Percentiles rank a stretch among this genome's conserved stretches.
phyloP scores from a whole-genome alignment of 352 stramenopile species.

The Pythium sukuiense region DNA sequence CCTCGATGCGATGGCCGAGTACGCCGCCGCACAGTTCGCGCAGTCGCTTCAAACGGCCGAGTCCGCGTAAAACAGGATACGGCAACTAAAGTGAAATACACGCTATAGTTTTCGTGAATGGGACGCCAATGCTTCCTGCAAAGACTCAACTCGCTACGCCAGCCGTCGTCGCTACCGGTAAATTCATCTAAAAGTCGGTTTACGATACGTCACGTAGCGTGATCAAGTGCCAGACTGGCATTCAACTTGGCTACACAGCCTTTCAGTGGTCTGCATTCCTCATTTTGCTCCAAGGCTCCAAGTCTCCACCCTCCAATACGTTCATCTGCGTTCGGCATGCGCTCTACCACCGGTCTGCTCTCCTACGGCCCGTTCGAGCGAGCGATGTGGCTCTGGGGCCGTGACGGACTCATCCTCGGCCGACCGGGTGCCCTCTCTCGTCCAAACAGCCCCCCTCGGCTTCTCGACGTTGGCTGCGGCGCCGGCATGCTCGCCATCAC shows the following conservation, averaged over 20 bases:
- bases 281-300: not conserved
- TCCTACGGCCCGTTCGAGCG: conserved; percentile 8
- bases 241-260: no score
- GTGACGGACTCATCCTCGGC: conserved; percentile 15
- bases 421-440: not conserved
- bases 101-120: no score
- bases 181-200: not conserved
- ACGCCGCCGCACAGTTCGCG: conserved; percentile 11
- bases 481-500: conserved; percentile 18
- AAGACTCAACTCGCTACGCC: no score
- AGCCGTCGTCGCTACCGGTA: not conserved
- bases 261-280: not conserved
- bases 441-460: not conserved
- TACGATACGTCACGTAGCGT: not conserved
- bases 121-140: no score
- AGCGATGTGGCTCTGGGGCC: conserved; percentile 18
- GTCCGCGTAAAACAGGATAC: not conserved
- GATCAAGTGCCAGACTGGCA: conserved; percentile 1
- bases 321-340: not conserved
- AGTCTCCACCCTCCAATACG: not conserved
- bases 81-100: no score
- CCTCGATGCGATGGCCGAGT: conserved; percentile 18
- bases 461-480: conserved; percentile 28
- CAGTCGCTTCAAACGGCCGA: conserved; percentile 8
- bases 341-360: not conserved